phyloP scores from a whole-genome alignment of 352 stramenopile genomes.

The Globisporangium perplexum region DNA sequence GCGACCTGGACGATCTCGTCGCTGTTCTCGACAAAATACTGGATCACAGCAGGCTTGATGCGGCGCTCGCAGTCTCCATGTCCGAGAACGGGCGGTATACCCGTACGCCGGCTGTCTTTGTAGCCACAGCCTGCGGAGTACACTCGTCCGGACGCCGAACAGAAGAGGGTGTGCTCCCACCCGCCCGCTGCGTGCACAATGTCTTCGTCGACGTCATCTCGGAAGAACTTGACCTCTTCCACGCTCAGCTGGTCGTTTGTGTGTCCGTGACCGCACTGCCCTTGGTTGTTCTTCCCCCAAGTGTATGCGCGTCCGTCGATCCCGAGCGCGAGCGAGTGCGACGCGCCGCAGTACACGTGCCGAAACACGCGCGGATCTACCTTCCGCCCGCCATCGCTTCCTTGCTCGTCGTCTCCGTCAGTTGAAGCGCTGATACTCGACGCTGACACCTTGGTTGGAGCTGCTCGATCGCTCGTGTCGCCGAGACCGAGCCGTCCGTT shows the following conservation, averaged over 20 bases:
- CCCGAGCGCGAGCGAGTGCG: constrained; percentile 66
- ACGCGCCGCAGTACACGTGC: constrained; percentile 66
- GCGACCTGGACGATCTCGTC: constrained; percentile 61
- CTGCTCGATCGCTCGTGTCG: constrained; percentile 67
- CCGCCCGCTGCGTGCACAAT: constrained; percentile 55
- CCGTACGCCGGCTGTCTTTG: constrained; percentile 75
- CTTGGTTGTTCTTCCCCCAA: constrained; percentile 87
- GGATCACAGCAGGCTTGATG: constrained; percentile 49
- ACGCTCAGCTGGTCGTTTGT: constrained; percentile 64
- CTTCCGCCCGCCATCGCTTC: neutral
- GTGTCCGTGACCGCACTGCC: constrained; percentile 74
- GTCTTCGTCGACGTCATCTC: constrained; percentile 35
- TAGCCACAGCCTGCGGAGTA: constrained; percentile 80
- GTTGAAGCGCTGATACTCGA: neutral
- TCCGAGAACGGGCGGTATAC: constrained; percentile 75
- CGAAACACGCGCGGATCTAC: constrained; percentile 12
- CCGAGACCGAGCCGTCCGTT: constrained; percentile 79
- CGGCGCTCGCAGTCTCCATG: constrained; percentile 66
- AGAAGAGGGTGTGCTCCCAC: constrained; percentile 83
- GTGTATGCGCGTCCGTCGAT: constrained; percentile 43
- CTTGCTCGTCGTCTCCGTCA: neutral
- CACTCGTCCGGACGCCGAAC: constrained; percentile 47
- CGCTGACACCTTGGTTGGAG: constrained; percentile 22
- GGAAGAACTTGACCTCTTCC: constrained; percentile 51
- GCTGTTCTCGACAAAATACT: constrained; percentile 39